These are phyloP conservation scores for Amanita exitialis DNA, from an alignment of 768 basidiomycete genomes.

Conservation along the genomic window DNA sequence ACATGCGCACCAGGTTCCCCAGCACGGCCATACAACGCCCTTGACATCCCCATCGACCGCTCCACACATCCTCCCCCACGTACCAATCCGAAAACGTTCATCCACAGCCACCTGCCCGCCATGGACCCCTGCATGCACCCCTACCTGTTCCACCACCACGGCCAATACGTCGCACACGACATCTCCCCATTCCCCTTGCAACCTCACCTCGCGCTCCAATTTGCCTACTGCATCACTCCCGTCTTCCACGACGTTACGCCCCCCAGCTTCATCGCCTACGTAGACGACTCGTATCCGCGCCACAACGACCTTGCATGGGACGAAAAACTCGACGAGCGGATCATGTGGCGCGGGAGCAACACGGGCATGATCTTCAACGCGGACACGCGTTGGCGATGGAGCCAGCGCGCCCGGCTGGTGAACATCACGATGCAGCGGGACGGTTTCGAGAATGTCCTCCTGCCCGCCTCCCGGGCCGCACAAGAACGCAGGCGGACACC, in stretches of 20 bases:
- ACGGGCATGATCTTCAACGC: conserved; percentile 42
- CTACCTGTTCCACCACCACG: conserved; percentile 27
- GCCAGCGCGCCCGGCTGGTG: conserved; percentile 37
- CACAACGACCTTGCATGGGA: conserved; percentile 52
- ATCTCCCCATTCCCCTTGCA: conserved; percentile 24
- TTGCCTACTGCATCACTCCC: conserved; percentile 32
- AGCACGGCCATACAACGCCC: conserved; percentile 10
- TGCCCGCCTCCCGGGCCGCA: conserved; percentile 12
- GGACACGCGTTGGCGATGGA: conserved; percentile 29
- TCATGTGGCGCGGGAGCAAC: conserved; percentile 63
- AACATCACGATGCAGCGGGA: conserved; percentile 23
- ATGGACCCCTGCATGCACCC: conserved; percentile 36
- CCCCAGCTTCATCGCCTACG: conserved; percentile 30
- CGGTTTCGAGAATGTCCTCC: conserved; percentile 24
- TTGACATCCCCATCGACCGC: conserved; percentile 16
- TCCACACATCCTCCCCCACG: conserved; percentile 12
- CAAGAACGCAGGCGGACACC: not conserved
- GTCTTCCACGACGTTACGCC: conserved; percentile 38
- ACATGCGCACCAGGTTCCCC: conserved; percentile 21
- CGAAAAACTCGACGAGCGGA: conserved; percentile 41
- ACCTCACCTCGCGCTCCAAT: conserved; percentile 26
- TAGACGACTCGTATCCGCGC: conserved; percentile 18
- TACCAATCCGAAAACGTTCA: conserved; percentile 25
- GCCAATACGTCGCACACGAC: conserved; percentile 31
- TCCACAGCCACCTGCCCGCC: conserved; percentile 29